Base-by-base conservation (phyloP, 2,329 filamentous ascomycete genomes). In the Chaetomium strumarium region DNA sequence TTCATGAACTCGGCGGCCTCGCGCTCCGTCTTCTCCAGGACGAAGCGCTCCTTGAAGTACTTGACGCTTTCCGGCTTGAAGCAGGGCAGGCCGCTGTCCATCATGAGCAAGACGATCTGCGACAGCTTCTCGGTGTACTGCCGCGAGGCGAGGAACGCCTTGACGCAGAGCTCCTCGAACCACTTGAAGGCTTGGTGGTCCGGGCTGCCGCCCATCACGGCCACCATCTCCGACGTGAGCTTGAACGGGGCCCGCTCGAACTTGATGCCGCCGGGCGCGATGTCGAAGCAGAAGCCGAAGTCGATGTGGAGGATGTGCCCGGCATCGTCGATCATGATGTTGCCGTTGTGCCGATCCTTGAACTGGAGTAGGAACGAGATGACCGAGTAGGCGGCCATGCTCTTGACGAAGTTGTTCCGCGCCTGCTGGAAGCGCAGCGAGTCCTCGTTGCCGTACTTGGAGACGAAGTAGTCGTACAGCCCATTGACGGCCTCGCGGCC, bases 201-300 rank as follows among this genome's bases (percentile, higher is more conserved):
- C 3, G 83, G 86, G 50, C 79, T 84, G 54, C 91, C 91, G 49
- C 93, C 92, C 92, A 99, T 97, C 62, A 99, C 93, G n/a, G 91
- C 89, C 55, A 99, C 80, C 95, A 99, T 99, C 68, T 99, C 93
- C 8, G 84, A 81, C 1, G 93, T 99, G 50, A 99, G 82, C 73
- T 99, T 99, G 79, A 99, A 99, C 0, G 93, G 93, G 0, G 93
- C 93, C 20, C 93, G 86, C 75, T 99, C 93, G 66, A 99, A 99
- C 62, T 91, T 92, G 65, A 99, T 90, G 55, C 95, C 93, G 44
- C 93, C 93, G 0, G 93, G 93, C 1, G 91, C 93, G 62, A 99
- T 97, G 66, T 99, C 95, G 72, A 99, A 99, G 73, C 92, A 97
- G 79, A 99, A 99, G 10, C 93, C 93, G 66, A 99, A 99, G 69